Base-by-base conservation (phyloP, 306 rosid genomes). In the Vachellia collinsii region DNA sequence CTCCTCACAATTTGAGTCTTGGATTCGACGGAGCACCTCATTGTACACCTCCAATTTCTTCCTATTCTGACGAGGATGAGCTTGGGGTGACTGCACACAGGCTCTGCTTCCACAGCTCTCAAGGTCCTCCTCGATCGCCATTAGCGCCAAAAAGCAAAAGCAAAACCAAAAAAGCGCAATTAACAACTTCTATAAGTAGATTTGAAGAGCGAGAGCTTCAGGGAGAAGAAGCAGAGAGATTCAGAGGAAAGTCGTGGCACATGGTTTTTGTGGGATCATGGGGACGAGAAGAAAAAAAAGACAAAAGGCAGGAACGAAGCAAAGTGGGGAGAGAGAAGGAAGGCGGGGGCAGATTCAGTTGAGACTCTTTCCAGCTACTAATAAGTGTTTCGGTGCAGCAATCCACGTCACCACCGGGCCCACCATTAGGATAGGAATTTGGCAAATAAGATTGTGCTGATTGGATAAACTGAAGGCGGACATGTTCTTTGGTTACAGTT, bases 101-200 rank as follows among this genome's bases (percentile, higher is more conserved):
- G 94, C 86, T 87, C 93, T 65, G 81, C 99, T 93, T 46, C 94
- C 99, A 70, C 97, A 93, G 80, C 99, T 96, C 90, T 96, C 99
- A 73, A 79, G 80, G 86, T 93, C 98, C 17, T 94, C 89, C 74
- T 93, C 98, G 47, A 85, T 88, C 81, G 88, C 96, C 99, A 95
- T 95, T 54, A 77, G 38, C 6, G 58, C 54, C n/a, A 38, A 66
- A 59, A 29, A 51, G 29, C 34, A n/a, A n/a, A n/a, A n/a, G n/a
- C n/a, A 39, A 29, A 16, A 73, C 34, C 37, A 3, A 16, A 61
- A 34, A 34, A 7, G 23, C 63, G 68, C 76, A 70, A 67, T 61
- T 82, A 56, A 20, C 36, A 39, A 36, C 11, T 11, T 14, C 2
- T 44, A 8, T 1, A 8, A 23, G 23, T 13, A 7, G 11, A 41